These are phyloP conservation scores for Aspergillus neotritici DNA, from an alignment of 2,329 filamentous ascomycete species.

Conservation along the genomic window DNA sequence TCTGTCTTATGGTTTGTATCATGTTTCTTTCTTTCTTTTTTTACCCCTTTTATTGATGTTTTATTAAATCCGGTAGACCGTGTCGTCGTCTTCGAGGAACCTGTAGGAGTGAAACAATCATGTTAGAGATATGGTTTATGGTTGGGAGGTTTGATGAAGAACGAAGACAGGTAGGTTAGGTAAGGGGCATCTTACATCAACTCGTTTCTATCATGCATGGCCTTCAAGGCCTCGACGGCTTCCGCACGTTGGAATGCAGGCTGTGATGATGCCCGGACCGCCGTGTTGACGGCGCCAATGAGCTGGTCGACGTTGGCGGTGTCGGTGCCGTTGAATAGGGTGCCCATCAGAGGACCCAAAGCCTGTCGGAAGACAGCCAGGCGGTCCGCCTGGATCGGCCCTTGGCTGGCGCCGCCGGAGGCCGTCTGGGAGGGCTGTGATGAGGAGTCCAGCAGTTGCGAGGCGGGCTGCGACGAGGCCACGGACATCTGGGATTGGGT, in stretches of 20 bases:
- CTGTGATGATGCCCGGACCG: slow-evolving; percentile 47
- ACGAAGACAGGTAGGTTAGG: slow-evolving; percentile 1
- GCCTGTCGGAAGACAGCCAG: slow-evolving; percentile 70
- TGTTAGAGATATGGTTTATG: not conserved
- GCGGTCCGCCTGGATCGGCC: slow-evolving; percentile 49
- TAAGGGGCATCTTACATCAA: slow-evolving; percentile 83
- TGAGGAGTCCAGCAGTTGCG: slow-evolving; percentile 59
- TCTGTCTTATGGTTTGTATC: not conserved
- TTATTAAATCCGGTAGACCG: slow-evolving; percentile 63
- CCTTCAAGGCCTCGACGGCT: slow-evolving; percentile 68
- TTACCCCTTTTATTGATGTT: slow-evolving; percentile 3
- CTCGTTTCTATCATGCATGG: slow-evolving; percentile 77
- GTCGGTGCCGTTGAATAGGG: slow-evolving; percentile 77
- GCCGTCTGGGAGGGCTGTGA: slow-evolving; percentile 44
- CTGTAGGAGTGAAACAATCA: slow-evolving; percentile 20
- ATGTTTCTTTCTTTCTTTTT: slow-evolving; percentile 5
- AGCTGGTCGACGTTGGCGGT: slow-evolving; percentile 69
- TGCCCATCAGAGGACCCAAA: slow-evolving; percentile 76
- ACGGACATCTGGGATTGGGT: slow-evolving; percentile 58
- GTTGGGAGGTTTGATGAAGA: not conserved
- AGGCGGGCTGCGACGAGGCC: slow-evolving; percentile 73
- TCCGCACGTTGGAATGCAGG: slow-evolving; percentile 64
- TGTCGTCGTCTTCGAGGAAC: slow-evolving; percentile 50
- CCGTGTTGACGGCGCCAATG: slow-evolving; percentile 71
- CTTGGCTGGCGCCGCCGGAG: slow-evolving; percentile 30